These are phyloP conservation scores for Amylocarpus encephaloides DNA, from an alignment of 2,329 filamentous ascomycete species.

Conservation along the genomic window DNA sequence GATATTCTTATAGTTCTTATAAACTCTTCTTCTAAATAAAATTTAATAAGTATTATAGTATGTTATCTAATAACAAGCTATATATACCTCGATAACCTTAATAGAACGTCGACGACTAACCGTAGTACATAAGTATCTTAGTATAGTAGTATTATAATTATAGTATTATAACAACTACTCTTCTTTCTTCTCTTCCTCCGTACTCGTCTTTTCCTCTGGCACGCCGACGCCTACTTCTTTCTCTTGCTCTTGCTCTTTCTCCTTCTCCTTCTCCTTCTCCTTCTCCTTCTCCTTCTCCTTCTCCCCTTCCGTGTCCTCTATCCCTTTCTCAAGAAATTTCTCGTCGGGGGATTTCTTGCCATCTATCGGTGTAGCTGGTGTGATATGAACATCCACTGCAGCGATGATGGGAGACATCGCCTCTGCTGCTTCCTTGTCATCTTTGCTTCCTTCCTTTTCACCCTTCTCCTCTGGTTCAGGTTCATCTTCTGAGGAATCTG, in stretches of 20 bases:
- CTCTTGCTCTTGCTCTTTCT: no score
- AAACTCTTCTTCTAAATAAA: no score
- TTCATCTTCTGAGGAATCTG: slow-evolving; percentile 6
- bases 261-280: slow-evolving; percentile 5
- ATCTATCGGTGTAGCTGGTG: neutral
- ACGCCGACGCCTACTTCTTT: neutral
- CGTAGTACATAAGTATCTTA: slow-evolving; percentile 15
- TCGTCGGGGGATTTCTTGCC: neutral
- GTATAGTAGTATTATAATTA: slow-evolving; percentile 7
- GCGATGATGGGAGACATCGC: slow-evolving; percentile 3
- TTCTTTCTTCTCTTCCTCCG: neutral
- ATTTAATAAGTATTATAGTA: no score
- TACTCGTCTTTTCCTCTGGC: no score
- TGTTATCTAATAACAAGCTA: no score
- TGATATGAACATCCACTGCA: neutral
- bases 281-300: slow-evolving; percentile 1
- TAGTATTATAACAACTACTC: neutral
- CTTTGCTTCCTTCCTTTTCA: neutral
- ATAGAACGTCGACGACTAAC: neutral
- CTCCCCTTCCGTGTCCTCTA: neutral
- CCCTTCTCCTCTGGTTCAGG: slow-evolving; percentile 3
- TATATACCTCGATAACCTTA: no score
- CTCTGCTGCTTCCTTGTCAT: slow-evolving; percentile 2
- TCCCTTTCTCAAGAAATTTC: neutral
- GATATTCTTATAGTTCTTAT: no score